Base-by-base conservation (phyloP, 106 monocot species). In the Vanilla planifolia region DNA sequence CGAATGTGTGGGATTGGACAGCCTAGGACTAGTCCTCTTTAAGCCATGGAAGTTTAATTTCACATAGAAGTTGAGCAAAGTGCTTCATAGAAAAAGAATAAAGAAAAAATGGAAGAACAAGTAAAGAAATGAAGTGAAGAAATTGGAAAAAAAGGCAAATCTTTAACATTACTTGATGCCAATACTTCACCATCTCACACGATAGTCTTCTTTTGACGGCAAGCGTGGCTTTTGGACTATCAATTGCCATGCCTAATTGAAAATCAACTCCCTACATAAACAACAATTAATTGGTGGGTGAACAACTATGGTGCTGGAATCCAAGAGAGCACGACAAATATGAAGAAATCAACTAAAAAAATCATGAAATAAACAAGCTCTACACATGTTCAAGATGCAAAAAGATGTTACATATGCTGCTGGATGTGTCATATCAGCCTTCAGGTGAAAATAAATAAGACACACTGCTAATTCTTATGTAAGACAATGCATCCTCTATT, bases 151-250 rank as follows among this genome's bases (percentile, higher is more conserved):
- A n/a, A n/a, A n/a, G n/a, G n/a, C n/a, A 32, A 55, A 50, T 50
- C 32, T 32, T 15, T 55, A 55, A 30, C 53, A 48, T 11, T 79
- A 96, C 86, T 84, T 92, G 87, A 37, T 81, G 72, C 87, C 83
- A 92, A 65, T 74, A 88, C 45, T 92, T 88, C 13, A 80, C 80
- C 92, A 92, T 92, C 35, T 92, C 92, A 71, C 92, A 92, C 26
- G 92, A 87, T 46, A 92, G 41, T 44, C 92, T 74, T 22, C 92
- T 70, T 70, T 92, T 92, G 35, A 92, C 92, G 2, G 87, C 87
- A 37, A 92, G 67, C 39, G 92, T 92, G 33, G 92, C 92, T 57
- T 84, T 87, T 24, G 84, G 84, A 68, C 84, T 84, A 53, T 92
- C 87, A 58, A 92, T 88, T 64, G 92, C 92, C 79, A 92, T 73